Evolutionary conservation across 805 yeast species (phyloP), one percentile per base, ranked within the genome.

Genomic region (Metschnikowia noctiluminum): DNA sequence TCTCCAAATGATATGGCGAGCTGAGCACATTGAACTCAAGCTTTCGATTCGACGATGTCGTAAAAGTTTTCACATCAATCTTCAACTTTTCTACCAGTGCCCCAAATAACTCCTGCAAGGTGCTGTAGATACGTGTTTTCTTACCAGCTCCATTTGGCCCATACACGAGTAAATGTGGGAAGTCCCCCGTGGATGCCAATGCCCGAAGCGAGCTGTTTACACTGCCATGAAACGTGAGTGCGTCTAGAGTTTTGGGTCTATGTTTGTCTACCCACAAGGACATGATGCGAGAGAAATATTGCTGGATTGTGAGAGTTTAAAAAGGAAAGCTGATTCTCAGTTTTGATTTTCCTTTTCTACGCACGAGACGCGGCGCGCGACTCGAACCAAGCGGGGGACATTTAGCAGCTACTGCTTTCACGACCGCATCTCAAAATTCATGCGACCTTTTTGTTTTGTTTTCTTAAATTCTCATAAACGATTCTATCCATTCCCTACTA

Each of bases 81-180:
- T 90, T 92, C 49, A 72, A 61, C 54, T 83, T 87, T 54, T 87
- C 91, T 15, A 88, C 89, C 46, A 85, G 86, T 2, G 86, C 66
- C 0, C 98, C 98, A 61, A 85, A 94, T 34, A 94, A 75, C 56
- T 89, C 89, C 48, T 81, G 76, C 45, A 94, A 69, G 1, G 95
- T 76, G 7, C 95, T 82, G 66, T 89, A 77, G 7, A 90, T 87
- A 55, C 99, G 79, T 9, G 99, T 94, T 72, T 94, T 95, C 64
- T 94, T 94, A 50, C 99, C 99, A 13, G 96, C 89, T 5, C 99
- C 99, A 35, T 90, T 82, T 1, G 99, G 98, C 0, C 99, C 99
- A 63, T 92, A 92, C 2, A 94, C 80, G 28, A 94, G 71, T 41
- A 94, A 67, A 70, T 94, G 99, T 1, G 99, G 99, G 61, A 94